Conservation (phyloP, 2,329 filamentous ascomycete genomes). For the Alternaria sp. region DNA sequence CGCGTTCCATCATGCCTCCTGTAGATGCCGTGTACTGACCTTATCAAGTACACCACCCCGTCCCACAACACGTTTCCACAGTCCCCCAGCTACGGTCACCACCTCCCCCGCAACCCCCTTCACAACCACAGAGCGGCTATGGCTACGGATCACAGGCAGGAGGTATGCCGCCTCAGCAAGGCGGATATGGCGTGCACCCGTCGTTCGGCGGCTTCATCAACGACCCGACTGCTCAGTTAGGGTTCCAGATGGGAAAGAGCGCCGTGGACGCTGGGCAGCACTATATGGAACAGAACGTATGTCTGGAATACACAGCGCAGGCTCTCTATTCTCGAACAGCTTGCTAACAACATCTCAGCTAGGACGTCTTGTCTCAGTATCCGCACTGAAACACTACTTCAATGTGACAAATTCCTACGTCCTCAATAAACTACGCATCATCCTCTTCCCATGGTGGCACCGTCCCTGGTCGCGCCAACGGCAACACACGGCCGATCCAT, state of each 20-base stretch:
- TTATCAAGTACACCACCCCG: constrained; percentile 74
- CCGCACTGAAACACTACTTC: constrained; percentile 97
- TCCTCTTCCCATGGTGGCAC: constrained; percentile 97
- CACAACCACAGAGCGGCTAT: constrained; percentile 70
- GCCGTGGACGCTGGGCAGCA: constrained; percentile 92
- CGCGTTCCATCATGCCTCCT: no score
- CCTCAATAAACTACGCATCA: constrained; percentile 87
- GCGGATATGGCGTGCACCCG: constrained; percentile 53
- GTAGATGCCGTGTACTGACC: background rate
- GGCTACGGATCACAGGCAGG: constrained; percentile 72
- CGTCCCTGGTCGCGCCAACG: constrained; percentile 96
- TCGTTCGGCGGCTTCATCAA: constrained; percentile 93
- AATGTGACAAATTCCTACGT: constrained; percentile 99
- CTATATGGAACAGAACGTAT: constrained; percentile 92
- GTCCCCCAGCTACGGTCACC: constrained; percentile 96
- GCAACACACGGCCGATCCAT: constrained; percentile 56
- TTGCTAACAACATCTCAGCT: constrained; percentile 55
- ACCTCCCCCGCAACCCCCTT: constrained; percentile 75
- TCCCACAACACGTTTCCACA: constrained; percentile 97
- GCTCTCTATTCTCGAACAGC: background rate
- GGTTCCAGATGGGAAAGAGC: constrained; percentile 89
- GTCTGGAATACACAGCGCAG: constrained; percentile 34
- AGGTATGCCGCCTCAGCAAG: constrained; percentile 49
- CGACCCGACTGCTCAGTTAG: constrained; percentile 93
- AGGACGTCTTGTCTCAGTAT: constrained; percentile 87